A percentile compares a stretch with the other conserved stretches of the same genome.
Conservation (phyloP, 2,329 filamentous ascomycete genomes). For the Aurifilum marmelostoma region DNA sequence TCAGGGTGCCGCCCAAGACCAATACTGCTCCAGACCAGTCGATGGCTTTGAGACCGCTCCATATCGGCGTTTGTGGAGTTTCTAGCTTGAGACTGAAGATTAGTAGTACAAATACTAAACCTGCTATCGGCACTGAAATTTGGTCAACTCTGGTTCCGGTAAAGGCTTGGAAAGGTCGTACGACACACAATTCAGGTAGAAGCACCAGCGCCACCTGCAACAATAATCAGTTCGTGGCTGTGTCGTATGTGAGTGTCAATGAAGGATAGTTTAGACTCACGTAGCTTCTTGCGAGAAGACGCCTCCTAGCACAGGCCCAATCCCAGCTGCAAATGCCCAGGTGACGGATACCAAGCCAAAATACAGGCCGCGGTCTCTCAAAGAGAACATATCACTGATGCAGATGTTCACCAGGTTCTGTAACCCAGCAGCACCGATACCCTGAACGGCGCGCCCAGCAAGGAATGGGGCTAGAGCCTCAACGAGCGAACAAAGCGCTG, state of each 20-base stretch:
- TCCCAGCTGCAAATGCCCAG: conserved; percentile 67
- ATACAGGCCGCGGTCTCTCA: conserved; percentile 55
- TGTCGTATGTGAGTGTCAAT: not conserved
- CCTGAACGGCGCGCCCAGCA: conserved; percentile 59
- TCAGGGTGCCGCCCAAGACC: not conserved
- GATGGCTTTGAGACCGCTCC: conserved; percentile 25
- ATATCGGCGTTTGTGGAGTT: conserved; percentile 62
- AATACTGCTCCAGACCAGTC: not conserved
- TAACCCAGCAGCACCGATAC: conserved; percentile 59
- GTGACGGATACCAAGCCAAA: conserved; percentile 57
- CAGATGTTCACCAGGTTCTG: conserved; percentile 64
- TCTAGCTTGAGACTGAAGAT: conserved; percentile 49
- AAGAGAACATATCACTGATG: conserved; percentile 59
- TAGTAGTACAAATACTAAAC: conserved; percentile 29
- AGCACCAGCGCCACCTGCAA: conserved; percentile 66
- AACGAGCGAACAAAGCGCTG: conserved; percentile 56
- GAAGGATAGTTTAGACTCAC: not conserved
- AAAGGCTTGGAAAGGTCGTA: not conserved
- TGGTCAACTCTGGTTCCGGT: not conserved
- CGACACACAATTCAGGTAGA: conserved; percentile 61
- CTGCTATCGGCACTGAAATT: conserved; percentile 26
- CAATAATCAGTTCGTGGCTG: too few species aligned
- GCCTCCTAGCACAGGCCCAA: conserved; percentile 71
- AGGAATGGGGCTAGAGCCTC: conserved; percentile 56
- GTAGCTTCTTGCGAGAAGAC: conserved; percentile 62